Evolutionary conservation across 768 basidiomycete genomes (phyloP).

Genomic region (Rhizopogon salebrosus): DNA sequence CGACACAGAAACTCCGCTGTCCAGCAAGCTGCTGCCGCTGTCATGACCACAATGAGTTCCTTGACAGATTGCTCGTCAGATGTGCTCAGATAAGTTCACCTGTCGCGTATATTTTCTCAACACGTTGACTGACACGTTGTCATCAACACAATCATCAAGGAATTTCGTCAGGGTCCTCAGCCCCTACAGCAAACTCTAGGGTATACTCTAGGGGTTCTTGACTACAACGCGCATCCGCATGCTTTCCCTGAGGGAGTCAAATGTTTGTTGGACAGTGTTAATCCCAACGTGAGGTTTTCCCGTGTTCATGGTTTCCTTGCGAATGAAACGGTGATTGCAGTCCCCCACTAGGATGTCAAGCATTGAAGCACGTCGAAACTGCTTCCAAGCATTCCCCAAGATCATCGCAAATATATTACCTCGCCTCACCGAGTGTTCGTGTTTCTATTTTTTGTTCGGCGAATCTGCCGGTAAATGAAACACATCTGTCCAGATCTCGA

Average conservation of each 20-base stretch:
- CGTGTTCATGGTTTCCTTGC: constrained; percentile 11
- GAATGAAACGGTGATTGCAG: constrained; percentile 21
- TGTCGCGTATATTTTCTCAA: constrained; percentile 8
- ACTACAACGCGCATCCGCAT: constrained; percentile 54
- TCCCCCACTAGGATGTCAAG: constrained; percentile 33
- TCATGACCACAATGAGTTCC: constrained; percentile 64
- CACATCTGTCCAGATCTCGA: constrained; percentile 38
- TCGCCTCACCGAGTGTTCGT: constrained; percentile 42
- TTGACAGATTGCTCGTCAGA: constrained; percentile 59
- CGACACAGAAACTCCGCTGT: constrained; percentile 59
- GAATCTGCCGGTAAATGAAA: constrained; percentile 3
- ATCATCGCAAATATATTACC: constrained; percentile 42
- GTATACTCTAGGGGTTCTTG: constrained; percentile 59
- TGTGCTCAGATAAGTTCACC: constrained; percentile 66
- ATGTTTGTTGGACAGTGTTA: constrained; percentile 57
- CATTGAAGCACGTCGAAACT: constrained; percentile 58
- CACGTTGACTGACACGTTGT: constrained; percentile 12
- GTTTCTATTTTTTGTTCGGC: constrained; percentile 8
- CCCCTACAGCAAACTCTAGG: constrained; percentile 70
- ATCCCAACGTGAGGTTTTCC: constrained; percentile 41
- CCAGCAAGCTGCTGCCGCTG: constrained; percentile 73
- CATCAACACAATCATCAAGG: constrained; percentile 54
- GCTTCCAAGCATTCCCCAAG: constrained; percentile 39
- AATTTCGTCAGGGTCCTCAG: constrained; percentile 48
- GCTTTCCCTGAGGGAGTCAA: constrained; percentile 48